Percentiles rank a stretch among this genome's conserved stretches.
These are phyloP conservation scores for Botrytis porri DNA, from an alignment of 2,329 filamentous ascomycete genomes.

Conservation along the genomic window DNA sequence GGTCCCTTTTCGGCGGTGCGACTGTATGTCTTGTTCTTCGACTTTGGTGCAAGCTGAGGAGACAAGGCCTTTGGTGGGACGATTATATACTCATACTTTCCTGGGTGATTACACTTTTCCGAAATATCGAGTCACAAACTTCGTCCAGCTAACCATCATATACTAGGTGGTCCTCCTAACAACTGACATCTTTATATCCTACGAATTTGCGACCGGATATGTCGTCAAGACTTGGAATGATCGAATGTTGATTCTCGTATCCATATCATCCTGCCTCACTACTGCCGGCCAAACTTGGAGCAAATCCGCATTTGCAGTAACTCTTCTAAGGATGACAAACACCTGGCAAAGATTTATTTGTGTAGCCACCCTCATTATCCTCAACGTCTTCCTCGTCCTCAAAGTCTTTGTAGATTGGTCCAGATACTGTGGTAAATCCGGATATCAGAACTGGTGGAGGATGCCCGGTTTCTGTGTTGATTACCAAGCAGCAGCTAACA, in stretches of 20 bases:
- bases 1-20: constrained; percentile 25
- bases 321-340: constrained; percentile 43
- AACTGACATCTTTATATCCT: constrained; percentile 47
- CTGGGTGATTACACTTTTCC: constrained; percentile 22
- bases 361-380: constrained; percentile 49
- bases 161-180: constrained; percentile 43
- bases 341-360: constrained; percentile 44
- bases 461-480: constrained; percentile 45
- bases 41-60: constrained; percentile 25
- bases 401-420: constrained; percentile 51
- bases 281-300: constrained; percentile 40
- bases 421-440: constrained; percentile 43
- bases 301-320: constrained; percentile 41
- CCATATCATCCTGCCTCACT: constrained; percentile 34
- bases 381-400: constrained; percentile 48
- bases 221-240: constrained; percentile 48
- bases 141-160: not conserved
- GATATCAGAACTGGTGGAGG: constrained; percentile 48
- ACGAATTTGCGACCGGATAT: constrained; percentile 50
- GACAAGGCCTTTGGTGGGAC: constrained; percentile 29
- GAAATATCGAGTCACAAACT: not conserved
- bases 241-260: constrained; percentile 53
- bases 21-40: constrained; percentile 26
- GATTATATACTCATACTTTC: constrained; percentile 27
- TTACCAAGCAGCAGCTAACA: constrained; percentile 41